Percentiles rank a stretch among this genome's conserved stretches.
Conservation (phyloP, 257 asterid species). For the Phtheirospermum japonicum region DNA sequence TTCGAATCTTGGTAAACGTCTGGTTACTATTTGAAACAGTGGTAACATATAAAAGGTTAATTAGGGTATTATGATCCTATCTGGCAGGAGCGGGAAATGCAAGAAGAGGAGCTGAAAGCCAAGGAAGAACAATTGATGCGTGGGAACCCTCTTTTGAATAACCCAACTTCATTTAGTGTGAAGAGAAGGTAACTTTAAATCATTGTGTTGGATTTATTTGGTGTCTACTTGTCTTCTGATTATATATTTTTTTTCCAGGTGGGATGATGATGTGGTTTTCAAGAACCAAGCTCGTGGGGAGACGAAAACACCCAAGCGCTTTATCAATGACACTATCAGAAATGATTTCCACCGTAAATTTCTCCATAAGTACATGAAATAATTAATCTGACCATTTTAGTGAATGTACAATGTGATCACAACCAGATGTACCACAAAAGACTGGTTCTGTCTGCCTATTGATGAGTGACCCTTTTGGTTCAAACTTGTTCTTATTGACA, state of each 20-base stretch:
- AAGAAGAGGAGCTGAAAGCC: slow-evolving; percentile 76
- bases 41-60: slow-evolving; percentile 13
- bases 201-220: background rate
- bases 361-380: slow-evolving; percentile 77
- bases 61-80: slow-evolving; percentile 11
- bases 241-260: slow-evolving; percentile 40
- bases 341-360: slow-evolving; percentile 79
- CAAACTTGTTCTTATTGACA: too few relatives aligned
- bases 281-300: slow-evolving; percentile 97
- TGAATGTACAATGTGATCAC: background rate
- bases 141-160: slow-evolving; percentile 82
- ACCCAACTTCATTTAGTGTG: slow-evolving; percentile 66
- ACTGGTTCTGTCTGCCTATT: background rate
- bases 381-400: slow-evolving; percentile 2
- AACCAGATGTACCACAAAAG: background rate
- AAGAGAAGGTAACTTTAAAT: slow-evolving; percentile 60
- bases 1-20: background rate
- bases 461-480: background rate
- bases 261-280: slow-evolving; percentile 99
- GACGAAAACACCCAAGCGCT: slow-evolving; percentile 65
- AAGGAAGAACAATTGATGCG: slow-evolving; percentile 79
- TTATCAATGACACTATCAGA: slow-evolving; percentile 90
- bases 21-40: background rate
- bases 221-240: background rate
- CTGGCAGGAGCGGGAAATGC: slow-evolving; percentile 61